phyloP scores from a whole-genome alignment of 345 rosid species.

The Alliaria petiolata region DNA sequence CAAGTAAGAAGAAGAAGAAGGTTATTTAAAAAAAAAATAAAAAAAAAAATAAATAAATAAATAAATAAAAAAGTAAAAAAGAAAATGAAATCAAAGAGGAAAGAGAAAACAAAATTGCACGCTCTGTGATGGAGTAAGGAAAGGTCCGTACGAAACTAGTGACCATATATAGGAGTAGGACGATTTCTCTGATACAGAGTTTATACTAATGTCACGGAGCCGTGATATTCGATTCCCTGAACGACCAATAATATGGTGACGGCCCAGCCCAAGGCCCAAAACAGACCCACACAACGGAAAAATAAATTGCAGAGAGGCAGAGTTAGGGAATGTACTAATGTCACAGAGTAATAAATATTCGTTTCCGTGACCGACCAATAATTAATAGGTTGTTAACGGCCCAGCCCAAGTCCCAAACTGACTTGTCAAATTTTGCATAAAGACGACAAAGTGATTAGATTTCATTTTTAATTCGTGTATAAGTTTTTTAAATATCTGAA shows the following conservation, averaged over 20 bases:
- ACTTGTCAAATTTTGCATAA: background rate
- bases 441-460: background rate
- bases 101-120: conserved; percentile 9
- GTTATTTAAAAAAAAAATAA: background rate
- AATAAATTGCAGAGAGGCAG: background rate
- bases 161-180: conserved; percentile 16
- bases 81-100: conserved; percentile 20
- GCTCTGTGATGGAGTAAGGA: conserved; percentile 18
- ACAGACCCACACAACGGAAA: background rate
- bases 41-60: background rate
- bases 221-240: background rate
- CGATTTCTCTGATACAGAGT: background rate
- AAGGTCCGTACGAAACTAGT: conserved; percentile 8
- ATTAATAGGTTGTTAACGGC: background rate
- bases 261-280: background rate
- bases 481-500: too few relatives aligned
- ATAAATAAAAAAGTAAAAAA: too few relatives aligned
- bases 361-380: background rate
- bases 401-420: background rate
- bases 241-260: background rate
- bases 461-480: background rate
- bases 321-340: too few relatives aligned
- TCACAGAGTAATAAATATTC: too few relatives aligned
- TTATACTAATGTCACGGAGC: background rate
- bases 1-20: background rate